A percentile compares a stretch with the other conserved stretches of the same genome.
Evolutionary conservation across 805 yeast genomes (phyloP).

Genomic region (Ogataea paraovalis): DNA sequence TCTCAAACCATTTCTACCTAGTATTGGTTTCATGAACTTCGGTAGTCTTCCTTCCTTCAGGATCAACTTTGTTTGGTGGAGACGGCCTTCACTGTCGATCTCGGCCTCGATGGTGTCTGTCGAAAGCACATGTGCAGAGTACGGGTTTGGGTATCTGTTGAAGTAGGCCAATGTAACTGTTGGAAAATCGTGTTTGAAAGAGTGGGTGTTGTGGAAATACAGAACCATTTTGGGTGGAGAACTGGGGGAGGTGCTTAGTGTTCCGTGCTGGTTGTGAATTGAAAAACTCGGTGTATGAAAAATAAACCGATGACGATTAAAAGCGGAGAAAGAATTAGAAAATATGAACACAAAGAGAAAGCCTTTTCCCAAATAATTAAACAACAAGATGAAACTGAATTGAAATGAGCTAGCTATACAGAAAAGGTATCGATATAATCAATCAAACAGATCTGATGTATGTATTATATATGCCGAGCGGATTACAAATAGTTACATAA

Average conservation of each 20-base stretch:
- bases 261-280: background rate
- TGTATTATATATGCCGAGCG: no score
- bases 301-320: no score
- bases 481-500: no score
- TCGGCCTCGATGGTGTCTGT: conserved; percentile 67
- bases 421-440: no score
- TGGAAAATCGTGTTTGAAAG: conserved; percentile 60
- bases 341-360: no score
- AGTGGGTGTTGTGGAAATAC: conserved; percentile 51
- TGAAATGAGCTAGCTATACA: no score
- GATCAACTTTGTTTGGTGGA: conserved; percentile 70
- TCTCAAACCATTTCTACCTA: conserved; percentile 59
- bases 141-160: conserved; percentile 75
- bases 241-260: background rate
- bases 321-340: no score
- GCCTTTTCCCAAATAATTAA: no score
- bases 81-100: conserved; percentile 58
- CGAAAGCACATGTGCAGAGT: conserved; percentile 77
- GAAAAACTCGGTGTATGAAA: no score
- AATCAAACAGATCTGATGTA: no score
- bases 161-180: conserved; percentile 76
- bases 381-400: no score
- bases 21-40: conserved; percentile 66
- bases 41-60: conserved; percentile 81
- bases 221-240: conserved; percentile 56